Conservation (phyloP, 495 filamentous ascomycete species). For the Barbatosphaeria neglecta region DNA sequence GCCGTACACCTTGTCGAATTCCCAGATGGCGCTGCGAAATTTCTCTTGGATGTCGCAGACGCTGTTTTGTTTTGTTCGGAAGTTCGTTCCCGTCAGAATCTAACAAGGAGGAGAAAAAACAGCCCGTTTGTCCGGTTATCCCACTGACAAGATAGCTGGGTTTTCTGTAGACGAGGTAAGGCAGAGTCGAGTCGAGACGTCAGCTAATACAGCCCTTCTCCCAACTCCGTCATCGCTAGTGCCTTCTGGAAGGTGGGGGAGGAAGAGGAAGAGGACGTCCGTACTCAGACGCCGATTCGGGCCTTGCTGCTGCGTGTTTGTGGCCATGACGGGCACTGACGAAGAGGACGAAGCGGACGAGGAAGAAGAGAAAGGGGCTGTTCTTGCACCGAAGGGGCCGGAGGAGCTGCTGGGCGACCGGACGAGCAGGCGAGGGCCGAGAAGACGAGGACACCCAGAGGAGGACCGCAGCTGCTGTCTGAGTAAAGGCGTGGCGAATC, state of each 20-base stretch:
- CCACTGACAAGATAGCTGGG: constrained; percentile 57
- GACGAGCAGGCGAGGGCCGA: too few relatives aligned
- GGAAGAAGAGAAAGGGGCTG: too few relatives aligned
- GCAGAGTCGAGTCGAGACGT: neutral
- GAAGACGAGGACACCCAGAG: too few relatives aligned
- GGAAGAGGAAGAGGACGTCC: neutral
- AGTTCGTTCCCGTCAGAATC: neutral
- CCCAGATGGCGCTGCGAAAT: constrained; percentile 69
- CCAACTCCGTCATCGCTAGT: too few relatives aligned
- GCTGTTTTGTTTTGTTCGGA: constrained; percentile 34
- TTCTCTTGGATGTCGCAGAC: constrained; percentile 95
- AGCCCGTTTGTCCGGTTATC: too few relatives aligned
- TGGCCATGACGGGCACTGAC: too few relatives aligned
- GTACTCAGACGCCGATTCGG: neutral
- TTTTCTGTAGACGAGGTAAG: constrained; percentile 35
- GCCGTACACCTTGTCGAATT: constrained; percentile 67
- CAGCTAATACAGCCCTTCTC: too few relatives aligned
- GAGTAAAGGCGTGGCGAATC: too few relatives aligned
- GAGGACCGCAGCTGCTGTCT: too few relatives aligned
- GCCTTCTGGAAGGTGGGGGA: neutral
- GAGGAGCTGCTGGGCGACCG: too few relatives aligned
- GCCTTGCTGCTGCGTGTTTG: too few relatives aligned
- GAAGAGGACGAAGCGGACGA: neutral
- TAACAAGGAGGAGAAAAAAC: neutral
- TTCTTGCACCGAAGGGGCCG: too few relatives aligned